phyloP scores from a whole-genome alignment of 257 asterid species.

The Rhazya stricta region DNA sequence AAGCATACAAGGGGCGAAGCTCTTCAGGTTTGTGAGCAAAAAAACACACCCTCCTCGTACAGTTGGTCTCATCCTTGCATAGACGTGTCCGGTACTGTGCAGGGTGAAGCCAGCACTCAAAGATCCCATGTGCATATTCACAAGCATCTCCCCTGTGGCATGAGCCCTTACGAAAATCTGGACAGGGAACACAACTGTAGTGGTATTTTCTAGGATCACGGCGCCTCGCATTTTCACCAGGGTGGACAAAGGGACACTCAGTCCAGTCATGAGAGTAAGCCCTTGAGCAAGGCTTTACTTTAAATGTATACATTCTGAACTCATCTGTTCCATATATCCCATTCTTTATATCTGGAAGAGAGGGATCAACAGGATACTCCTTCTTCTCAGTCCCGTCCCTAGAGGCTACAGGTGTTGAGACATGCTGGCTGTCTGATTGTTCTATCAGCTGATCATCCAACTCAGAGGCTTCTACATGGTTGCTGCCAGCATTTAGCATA shows the following conservation, averaged over 20 bases:
- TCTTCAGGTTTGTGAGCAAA: constrained; percentile 40
- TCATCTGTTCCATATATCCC: constrained; percentile 41
- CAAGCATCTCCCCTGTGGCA: constrained; percentile 38
- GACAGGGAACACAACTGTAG: constrained; percentile 46
- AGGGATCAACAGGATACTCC: constrained; percentile 42
- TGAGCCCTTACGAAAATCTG: constrained; percentile 34
- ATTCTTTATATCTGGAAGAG: constrained; percentile 43
- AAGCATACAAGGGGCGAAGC: constrained; percentile 39
- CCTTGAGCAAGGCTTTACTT: constrained; percentile 43
- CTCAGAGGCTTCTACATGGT: constrained; percentile 1
- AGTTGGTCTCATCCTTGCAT: constrained; percentile 40
- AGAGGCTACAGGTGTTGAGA: constrained; percentile 8
- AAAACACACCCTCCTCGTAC: constrained; percentile 36
- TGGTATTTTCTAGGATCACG: constrained; percentile 43
- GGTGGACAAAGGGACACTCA: constrained; percentile 44
- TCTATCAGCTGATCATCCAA: constrained; percentile 17
- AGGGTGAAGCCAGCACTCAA: constrained; percentile 50
- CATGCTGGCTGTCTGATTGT: constrained; percentile 15
- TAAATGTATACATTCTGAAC: constrained; percentile 39
- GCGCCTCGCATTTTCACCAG: constrained; percentile 43
- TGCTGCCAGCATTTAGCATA: constrained; percentile 17
- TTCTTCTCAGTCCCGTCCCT: constrained; percentile 31
- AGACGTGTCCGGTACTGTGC: constrained; percentile 43
- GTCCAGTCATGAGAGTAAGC: constrained; percentile 48
- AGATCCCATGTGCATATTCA: constrained; percentile 46